A percentile compares a stretch with the other conserved stretches of the same genome.
phyloP scores from a whole-genome alignment of 192 early-diverging fungal genomes.

The Linnemannia zychae region DNA sequence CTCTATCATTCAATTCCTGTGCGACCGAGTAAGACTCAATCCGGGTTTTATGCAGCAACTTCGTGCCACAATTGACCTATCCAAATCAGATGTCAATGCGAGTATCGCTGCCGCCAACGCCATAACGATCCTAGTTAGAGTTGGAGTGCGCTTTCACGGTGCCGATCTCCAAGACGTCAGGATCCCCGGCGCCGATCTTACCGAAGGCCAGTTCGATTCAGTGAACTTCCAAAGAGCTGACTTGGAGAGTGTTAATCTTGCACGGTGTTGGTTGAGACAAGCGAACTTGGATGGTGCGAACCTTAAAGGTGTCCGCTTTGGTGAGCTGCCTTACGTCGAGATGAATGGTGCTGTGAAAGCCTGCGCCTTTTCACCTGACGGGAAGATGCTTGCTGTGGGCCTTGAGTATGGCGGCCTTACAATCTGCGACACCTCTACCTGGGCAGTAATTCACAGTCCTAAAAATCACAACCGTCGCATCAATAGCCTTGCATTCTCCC shows the following conservation, averaged over 20 bases:
- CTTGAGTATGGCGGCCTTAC: no score
- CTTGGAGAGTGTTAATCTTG: neutral
- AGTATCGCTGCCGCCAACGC: slow-evolving; percentile 9
- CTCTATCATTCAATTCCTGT: slow-evolving; percentile 14
- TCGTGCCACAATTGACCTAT: neutral
- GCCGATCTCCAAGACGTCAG: neutral
- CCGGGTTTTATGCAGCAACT: neutral
- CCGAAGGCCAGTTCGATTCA: neutral
- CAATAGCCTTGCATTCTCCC: no score
- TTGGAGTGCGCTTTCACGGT: neutral
- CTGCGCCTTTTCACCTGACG: no score
- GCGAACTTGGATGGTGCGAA: no score
- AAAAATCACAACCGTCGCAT: no score
- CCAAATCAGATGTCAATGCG: neutral
- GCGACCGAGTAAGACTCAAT: neutral
- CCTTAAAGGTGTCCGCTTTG: no score
- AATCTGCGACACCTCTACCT: no score
- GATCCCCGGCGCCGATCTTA: slow-evolving; percentile 7
- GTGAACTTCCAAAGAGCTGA: neutral
- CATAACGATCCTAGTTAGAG: slow-evolving; percentile 2
- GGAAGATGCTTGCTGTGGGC: no score
- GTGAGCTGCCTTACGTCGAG: no score
- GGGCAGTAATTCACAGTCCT: no score
- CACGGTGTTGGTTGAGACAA: neutral
- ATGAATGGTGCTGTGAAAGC: no score